These are phyloP conservation scores for Yamagishiella unicocca DNA, from an alignment of 139 green algal genomes.

Conservation along the genomic window DNA sequence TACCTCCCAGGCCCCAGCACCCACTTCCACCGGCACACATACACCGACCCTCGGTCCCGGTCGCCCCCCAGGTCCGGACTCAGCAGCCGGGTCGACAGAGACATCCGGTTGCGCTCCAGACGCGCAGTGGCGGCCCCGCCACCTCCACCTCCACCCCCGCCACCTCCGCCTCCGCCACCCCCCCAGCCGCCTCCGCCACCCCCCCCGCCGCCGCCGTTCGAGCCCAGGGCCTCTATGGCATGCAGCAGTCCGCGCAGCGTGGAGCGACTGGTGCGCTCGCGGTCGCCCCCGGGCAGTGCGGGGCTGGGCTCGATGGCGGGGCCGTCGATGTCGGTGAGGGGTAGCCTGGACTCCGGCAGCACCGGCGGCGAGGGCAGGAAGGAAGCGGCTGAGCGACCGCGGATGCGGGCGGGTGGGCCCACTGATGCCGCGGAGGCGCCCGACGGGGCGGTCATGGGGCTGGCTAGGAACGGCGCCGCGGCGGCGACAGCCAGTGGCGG, in stretches of 20 bases:
- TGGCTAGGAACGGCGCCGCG: too few species aligned
- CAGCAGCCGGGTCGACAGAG: conserved; percentile 18
- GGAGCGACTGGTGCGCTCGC: background rate
- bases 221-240: background rate
- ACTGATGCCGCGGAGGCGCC: background rate
- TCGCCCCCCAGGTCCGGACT: background rate
- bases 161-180: background rate
- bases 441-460: too few species aligned
- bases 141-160: background rate
- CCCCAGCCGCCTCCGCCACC: background rate
- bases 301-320: too few species aligned
- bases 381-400: background rate
- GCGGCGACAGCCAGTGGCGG: too few species aligned
- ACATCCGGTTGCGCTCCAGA: background rate
- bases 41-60: background rate
- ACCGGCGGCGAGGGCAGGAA: background rate
- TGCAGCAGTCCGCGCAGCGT: background rate
- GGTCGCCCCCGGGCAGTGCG: background rate
- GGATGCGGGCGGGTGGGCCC: background rate
- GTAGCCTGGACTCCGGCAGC: background rate
- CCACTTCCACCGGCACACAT: conserved; percentile 16
- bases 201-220: background rate
- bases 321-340: background rate
- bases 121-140: background rate
- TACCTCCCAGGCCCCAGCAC: background rate